These are phyloP conservation scores for Paecilomyces niveus DNA, from an alignment of 2,329 filamentous ascomycete species.

Conservation along the genomic window DNA sequence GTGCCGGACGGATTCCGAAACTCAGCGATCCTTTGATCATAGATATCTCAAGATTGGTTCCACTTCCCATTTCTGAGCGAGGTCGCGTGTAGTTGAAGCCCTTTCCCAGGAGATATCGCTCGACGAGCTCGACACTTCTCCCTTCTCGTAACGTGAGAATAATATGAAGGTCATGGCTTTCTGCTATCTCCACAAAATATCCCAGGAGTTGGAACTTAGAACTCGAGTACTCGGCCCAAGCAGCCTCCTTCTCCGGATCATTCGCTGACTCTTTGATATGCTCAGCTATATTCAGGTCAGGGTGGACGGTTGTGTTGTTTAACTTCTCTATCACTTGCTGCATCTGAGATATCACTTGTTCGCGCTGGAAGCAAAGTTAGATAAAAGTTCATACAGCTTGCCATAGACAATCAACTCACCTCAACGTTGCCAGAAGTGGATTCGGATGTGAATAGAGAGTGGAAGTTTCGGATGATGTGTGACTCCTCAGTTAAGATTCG, in stretches of 20 bases:
- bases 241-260: slow-evolving; percentile 30
- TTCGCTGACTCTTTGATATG: slow-evolving; percentile 27
- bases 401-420: slow-evolving; percentile 14
- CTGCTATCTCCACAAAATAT: slow-evolving; percentile 32
- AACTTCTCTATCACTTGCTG: slow-evolving; percentile 27
- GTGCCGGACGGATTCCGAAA: slow-evolving; percentile 27
- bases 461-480: slow-evolving; percentile 22
- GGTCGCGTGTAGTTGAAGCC: slow-evolving; percentile 25
- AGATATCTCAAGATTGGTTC: slow-evolving; percentile 26
- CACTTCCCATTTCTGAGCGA: slow-evolving; percentile 24
- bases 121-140: slow-evolving; percentile 30
- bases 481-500: slow-evolving; percentile 21
- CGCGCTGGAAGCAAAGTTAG: slow-evolving; percentile 12
- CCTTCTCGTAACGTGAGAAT: slow-evolving; percentile 32
- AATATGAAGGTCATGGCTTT: slow-evolving; percentile 29
- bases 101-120: slow-evolving; percentile 37
- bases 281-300: slow-evolving; percentile 36
- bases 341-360: slow-evolving; percentile 23
- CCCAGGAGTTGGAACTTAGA: slow-evolving; percentile 40
- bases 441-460: slow-evolving; percentile 11
- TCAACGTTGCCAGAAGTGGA: slow-evolving; percentile 12
- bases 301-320: slow-evolving; percentile 37
- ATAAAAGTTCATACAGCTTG: not conserved
- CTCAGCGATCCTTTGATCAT: slow-evolving; percentile 28
- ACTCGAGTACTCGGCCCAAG: slow-evolving; percentile 42